Evolutionary conservation across 371 early-diverging fungal species (phyloP), one percentile per base, ranked within the genome.

Genomic region (Rhizomucor pusillus): DNA sequence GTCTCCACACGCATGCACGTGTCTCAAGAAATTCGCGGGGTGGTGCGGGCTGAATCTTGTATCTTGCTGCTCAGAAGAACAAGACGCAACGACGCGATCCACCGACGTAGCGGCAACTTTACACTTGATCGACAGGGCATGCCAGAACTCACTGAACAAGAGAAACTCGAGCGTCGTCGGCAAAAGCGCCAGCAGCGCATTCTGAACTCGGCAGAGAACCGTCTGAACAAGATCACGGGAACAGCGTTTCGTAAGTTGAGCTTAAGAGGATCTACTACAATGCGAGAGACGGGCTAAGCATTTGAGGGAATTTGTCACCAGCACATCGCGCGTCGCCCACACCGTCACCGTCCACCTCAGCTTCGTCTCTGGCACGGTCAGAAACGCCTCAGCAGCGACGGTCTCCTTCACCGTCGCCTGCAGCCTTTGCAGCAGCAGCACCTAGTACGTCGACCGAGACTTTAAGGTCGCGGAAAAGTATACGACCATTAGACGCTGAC

Each of bases 101-200:
- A 29, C 29, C 29, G 3, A 29, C 7, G 7, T 7, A 29, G 7
- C 29, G 29, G 29, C 29, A 11, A 41, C 41, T 14, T 19, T 3
- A 41, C 41, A 5, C 12, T 41, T 14, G 11, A 11, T 14, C 19
- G 11, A 41, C 3, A 14, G 19, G 48, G 11, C 33, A 66, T 69
- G 70, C 56, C 63, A 19, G 65, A 65, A 35, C 55, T 78, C 59
- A 46, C 77, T n/a, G 75, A 79, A 57, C 79, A 77, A 53, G 77
- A 73, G 52, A 81, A 80, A 57, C 52, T 70, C 16, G 79, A 81
- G 63, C 70, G 70, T 45, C 75, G 85, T 46, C 77, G 85, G 25
- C 77, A 80, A 40, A 73, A 75, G 47, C 70, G 85, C 20, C 82
- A 85, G 52, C 77, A 79, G 62, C 69, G 67, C 50, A 85, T 85